phyloP scores from a whole-genome alignment of 2,329 filamentous ascomycete genomes.

The Incumbomyces lentus region DNA sequence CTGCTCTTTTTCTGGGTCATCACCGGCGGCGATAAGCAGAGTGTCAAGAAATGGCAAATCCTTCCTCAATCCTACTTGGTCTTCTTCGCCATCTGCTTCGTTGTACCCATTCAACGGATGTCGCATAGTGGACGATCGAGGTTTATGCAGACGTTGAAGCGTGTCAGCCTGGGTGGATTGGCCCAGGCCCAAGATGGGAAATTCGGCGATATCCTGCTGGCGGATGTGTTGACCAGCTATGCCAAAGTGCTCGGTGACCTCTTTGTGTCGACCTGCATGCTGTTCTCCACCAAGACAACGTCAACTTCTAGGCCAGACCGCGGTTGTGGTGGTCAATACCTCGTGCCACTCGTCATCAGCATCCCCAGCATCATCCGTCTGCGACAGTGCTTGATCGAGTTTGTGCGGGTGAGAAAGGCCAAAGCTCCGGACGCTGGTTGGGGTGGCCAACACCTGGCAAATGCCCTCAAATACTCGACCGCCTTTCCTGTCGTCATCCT shows the following conservation, averaged over 20 bases:
- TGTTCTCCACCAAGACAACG: constrained; percentile 58
- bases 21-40: constrained; percentile 58
- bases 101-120: constrained; percentile 59
- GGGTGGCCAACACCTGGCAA: constrained; percentile 81
- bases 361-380: constrained; percentile 77
- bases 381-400: constrained; percentile 86
- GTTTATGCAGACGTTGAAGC: constrained; percentile 63
- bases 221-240: constrained; percentile 90
- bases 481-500: constrained; percentile 87
- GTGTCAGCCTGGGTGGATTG: constrained; percentile 74
- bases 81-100: constrained; percentile 59
- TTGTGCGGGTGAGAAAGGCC: constrained; percentile 55
- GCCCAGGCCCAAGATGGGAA: constrained; percentile 81
- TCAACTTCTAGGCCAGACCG: constrained; percentile 75
- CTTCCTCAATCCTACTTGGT: constrained; percentile 76
- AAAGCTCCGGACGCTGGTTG: constrained; percentile 45
- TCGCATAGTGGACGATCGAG: constrained; percentile 63
- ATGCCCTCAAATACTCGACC: constrained; percentile 88
- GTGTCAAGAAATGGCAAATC: constrained; percentile 70
- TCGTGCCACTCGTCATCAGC: constrained; percentile 76
- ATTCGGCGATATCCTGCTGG: constrained; percentile 86
- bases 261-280: constrained; percentile 86
- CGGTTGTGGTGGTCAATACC: constrained; percentile 63
- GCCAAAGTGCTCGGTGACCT: constrained; percentile 84
- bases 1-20: constrained; percentile 74